Conservation (phyloP, 495 filamentous ascomycete genomes). For the Aspergillus diversus region DNA sequence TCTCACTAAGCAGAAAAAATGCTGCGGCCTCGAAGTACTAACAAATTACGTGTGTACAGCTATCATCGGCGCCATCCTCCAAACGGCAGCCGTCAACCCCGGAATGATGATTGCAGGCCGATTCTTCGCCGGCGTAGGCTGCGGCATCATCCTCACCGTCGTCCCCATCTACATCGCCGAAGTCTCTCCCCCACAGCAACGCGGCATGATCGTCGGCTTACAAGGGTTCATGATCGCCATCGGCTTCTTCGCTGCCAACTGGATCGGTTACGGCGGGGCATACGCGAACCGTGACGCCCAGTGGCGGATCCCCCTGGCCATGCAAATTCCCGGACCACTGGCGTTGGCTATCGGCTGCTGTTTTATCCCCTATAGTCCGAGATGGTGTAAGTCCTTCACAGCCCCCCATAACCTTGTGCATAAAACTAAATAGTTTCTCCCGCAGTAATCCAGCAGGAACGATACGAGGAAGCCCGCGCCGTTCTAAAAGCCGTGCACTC, state of each 20-base stretch:
- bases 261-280: slow-evolving; percentile 20
- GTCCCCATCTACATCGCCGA: slow-evolving; percentile 44
- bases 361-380: slow-evolving; percentile 27
- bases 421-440: neutral
- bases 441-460: slow-evolving; percentile 20
- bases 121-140: slow-evolving; percentile 34
- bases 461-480: slow-evolving; percentile 21
- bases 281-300: slow-evolving; percentile 15
- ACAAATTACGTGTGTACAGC: too few relatives aligned
- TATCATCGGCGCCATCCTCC: slow-evolving; percentile 43
- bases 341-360: slow-evolving; percentile 25
- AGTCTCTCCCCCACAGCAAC: slow-evolving; percentile 35
- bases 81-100: slow-evolving; percentile 44
- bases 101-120: slow-evolving; percentile 41
- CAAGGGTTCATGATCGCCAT: slow-evolving; percentile 20
- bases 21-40: too few relatives aligned
- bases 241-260: slow-evolving; percentile 17
- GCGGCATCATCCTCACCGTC: slow-evolving; percentile 32
- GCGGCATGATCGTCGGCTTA: slow-evolving; percentile 20
- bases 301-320: slow-evolving; percentile 20
- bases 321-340: slow-evolving; percentile 27
- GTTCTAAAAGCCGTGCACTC: slow-evolving; percentile 17
- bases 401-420: neutral
- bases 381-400: slow-evolving; percentile 23
- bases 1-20: too few relatives aligned